Evolutionary conservation across 306 rosid species (phyloP), one percentile per base, ranked within the genome.

Genomic region (Quercus parvula): DNA sequence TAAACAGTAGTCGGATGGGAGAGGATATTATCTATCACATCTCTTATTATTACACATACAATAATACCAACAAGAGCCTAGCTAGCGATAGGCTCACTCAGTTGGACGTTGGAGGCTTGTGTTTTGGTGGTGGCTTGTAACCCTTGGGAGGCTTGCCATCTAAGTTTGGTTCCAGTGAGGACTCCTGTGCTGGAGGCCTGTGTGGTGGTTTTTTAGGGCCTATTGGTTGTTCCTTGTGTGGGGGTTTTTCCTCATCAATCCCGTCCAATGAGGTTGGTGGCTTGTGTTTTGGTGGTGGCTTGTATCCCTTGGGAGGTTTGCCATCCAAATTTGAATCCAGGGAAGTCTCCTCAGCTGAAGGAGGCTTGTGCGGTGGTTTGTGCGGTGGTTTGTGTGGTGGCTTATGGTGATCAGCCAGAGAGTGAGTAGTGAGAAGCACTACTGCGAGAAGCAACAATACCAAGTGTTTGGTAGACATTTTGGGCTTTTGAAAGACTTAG

Each of bases 391-490:
- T 10, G 63, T 83, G 75, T 10, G 75, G 79, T 14, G 85, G 54
- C 24, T 33, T 64, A 7, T 27, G 28, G 0, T 75, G 1, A 18
- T 73, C 72, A 9, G 88, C 86, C 13, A 79, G 67, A 49, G 84
- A 63, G 44, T 52, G 38, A 68, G 84, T 27, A 76, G 82, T 19
- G 63, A 81, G 73, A 35, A 85, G 51, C 81, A 75, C 82, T 77
- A 83, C 83, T 76, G 75, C 86, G 19, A 85, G 57, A 63, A 85
- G 22, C 25, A 85, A 58, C 35, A 66, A 4, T 19, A 82, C 70
- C 38, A 79, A 12, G 27, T 62, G 64, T 4, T 66, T 67, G 58
- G 75, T 15, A 64, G 84, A 63, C 86, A 85, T 84, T 73, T 19
- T 38, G 14, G 25, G 56, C 56, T 62, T 4, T 41, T 1, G 46